Evolutionary conservation across 129 eudicot species (phyloP), one percentile per base, ranked within the genome.

Genomic region (Flaveria trinervia): DNA sequence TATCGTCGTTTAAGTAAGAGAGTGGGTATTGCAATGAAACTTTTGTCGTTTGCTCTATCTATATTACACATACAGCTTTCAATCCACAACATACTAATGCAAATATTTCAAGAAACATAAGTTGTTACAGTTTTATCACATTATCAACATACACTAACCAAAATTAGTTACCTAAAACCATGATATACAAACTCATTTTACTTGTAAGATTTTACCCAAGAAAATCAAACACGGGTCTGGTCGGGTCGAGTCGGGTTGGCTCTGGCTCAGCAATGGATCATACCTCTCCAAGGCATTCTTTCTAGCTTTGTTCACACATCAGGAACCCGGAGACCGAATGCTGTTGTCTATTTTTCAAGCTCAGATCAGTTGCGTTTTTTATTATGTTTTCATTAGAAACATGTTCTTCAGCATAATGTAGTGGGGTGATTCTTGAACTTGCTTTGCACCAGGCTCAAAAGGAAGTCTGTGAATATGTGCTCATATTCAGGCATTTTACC

Each of bases 401-500:
- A 13, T 15, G 8, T 13, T 50, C 25, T 54, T 54, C 60, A 54
- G 23, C 23, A 17, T 54, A 54, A 54, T 6, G 23, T 54, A 17
- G 60, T 20, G 17, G 60, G n/a, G 60, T 17, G 60, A 16, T 54
- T 54, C 60, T 54, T 54, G 23, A 16, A 54, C 60, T 54, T 54
- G 60, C 60, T 54, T 54, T 54, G 22, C 22, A 17, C 60, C 60
- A 54, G 23, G 60, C 23, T 54, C 7, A 54, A 16, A 16, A 54
- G 23, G 10, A 54, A 17, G 60, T 54, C 23, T n/a, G 22, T 16
- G n/a, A 54, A 54, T n/a, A 54, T 54, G 23, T 54, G 60, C 60
- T 54, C 60, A 7, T 54, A 17, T 54, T 54, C 60, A 4, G 60
- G 60, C 60, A 54, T 54, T 54, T 54, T 54, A 54, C 60, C 60